Conservation (phyloP, 495 filamentous ascomycete species). For the Letharia columbiana region DNA sequence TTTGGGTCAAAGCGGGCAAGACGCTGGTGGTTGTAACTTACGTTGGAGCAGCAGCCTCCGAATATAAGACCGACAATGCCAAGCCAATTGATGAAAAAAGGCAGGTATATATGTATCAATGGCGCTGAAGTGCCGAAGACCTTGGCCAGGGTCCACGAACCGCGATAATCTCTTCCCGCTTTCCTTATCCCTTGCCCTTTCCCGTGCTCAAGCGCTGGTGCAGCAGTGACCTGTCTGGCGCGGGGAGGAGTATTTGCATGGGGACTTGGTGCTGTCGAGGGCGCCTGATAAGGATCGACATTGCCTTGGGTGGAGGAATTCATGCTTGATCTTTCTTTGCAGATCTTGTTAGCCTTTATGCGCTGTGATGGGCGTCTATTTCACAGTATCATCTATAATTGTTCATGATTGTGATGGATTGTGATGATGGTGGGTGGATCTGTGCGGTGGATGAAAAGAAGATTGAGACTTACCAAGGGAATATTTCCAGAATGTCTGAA, state of each 20-base stretch:
- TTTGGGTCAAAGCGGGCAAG: slow-evolving; percentile 21
- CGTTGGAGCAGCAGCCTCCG: slow-evolving; percentile 96
- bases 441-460: neutral
- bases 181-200: neutral
- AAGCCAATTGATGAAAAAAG: slow-evolving; percentile 56
- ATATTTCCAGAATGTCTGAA: neutral
- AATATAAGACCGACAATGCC: slow-evolving; percentile 85
- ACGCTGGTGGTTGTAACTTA: slow-evolving; percentile 35
- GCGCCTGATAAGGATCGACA: neutral
- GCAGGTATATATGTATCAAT: slow-evolving; percentile 45
- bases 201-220: neutral
- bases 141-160: slow-evolving; percentile 7
- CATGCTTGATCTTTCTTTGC: neutral
- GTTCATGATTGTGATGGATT: neutral
- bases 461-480: neutral
- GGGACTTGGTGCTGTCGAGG: neutral
- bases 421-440: neutral
- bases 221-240: neutral
- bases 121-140: slow-evolving; percentile 30
- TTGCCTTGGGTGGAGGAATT: neutral
- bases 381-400: too few species aligned
- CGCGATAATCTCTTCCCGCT: neutral
- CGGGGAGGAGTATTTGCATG: neutral
- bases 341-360: neutral
- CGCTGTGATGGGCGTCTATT: neutral